Conservation (phyloP, 164 flowering plant genomes). For the Amborella trichopoda region DNA sequence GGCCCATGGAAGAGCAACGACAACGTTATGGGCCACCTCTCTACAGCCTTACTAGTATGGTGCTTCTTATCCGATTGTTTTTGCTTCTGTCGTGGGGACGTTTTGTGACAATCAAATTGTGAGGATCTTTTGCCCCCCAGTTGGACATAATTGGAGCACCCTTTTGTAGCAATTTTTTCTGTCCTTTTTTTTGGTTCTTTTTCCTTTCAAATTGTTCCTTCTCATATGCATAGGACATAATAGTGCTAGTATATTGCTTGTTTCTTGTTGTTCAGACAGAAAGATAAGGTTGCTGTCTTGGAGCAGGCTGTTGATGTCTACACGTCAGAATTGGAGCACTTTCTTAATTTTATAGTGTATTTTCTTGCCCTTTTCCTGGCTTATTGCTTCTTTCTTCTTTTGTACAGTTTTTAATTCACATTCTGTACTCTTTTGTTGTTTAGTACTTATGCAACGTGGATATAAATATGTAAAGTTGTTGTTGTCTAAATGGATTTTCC, state of each 20-base stretch:
- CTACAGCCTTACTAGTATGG: constrained; percentile 80
- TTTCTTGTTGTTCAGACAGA: constrained; percentile 29
- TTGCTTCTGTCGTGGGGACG: constrained; percentile 52
- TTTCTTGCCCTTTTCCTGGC: too few relatives aligned
- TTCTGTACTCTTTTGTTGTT: too few relatives aligned
- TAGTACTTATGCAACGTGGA: too few relatives aligned
- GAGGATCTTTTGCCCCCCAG: constrained; percentile 33
- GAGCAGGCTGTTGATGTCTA: constrained; percentile 62
- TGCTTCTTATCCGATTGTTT: constrained; percentile 44
- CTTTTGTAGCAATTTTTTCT: not conserved
- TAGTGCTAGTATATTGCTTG: too few relatives aligned
- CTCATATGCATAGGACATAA: too few relatives aligned
- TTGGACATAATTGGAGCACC: not conserved
- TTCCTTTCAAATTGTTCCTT: not conserved
- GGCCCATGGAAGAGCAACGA: constrained; percentile 99
- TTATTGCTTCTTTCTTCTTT: too few relatives aligned
- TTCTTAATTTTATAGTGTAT: constrained; percentile 71
- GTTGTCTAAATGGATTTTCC: too few relatives aligned
- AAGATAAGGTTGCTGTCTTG: constrained; percentile 30
- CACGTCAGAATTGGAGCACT: constrained; percentile 71
- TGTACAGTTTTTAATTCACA: too few relatives aligned
- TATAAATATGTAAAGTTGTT: too few relatives aligned
- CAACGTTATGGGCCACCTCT: constrained; percentile 91
- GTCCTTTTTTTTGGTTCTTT: constrained; percentile 2
- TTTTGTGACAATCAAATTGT: constrained; percentile 51